These are phyloP conservation scores for Tylopilus rubrobrunneus DNA, from an alignment of 768 basidiomycete species.

Conservation along the genomic window DNA sequence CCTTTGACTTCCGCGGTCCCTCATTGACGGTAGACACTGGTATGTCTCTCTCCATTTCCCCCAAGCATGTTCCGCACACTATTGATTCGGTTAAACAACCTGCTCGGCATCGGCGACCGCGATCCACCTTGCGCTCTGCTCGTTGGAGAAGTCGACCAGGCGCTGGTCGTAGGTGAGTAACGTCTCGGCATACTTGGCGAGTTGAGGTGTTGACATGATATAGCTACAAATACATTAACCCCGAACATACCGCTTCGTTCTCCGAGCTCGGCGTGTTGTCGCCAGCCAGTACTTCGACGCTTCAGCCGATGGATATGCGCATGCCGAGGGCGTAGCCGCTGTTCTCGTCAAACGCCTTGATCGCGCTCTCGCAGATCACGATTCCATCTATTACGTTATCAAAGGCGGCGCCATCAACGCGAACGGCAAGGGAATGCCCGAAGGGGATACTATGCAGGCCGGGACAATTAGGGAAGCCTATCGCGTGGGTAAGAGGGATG, in stretches of 20 bases:
- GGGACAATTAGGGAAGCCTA: too few species aligned
- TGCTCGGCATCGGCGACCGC: slow-evolving; percentile 46
- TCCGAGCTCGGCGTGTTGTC: slow-evolving; percentile 35
- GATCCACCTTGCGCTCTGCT: slow-evolving; percentile 45
- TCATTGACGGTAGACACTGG: slow-evolving; percentile 43
- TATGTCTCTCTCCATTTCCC: background rate
- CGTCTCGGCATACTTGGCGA: background rate
- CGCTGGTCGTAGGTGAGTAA: slow-evolving; percentile 35
- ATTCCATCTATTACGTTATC: too few species aligned
- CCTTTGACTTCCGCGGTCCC: too few species aligned
- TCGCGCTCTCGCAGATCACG: slow-evolving; percentile 31
- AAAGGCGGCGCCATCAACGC: too few species aligned
- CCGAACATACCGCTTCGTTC: slow-evolving; percentile 25
- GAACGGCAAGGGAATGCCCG: too few species aligned
- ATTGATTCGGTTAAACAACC: slow-evolving; percentile 7
- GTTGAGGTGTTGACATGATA: background rate
- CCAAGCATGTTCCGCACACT: background rate
- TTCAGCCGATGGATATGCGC: slow-evolving; percentile 31
- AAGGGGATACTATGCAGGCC: too few species aligned
- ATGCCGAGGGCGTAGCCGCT: slow-evolving; percentile 28
- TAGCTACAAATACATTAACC: slow-evolving; percentile 29
- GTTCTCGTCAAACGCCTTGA: too few species aligned
- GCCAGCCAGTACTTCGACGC: slow-evolving; percentile 31
- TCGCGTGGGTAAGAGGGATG: too few species aligned
- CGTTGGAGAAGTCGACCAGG: slow-evolving; percentile 45